A percentile compares a stretch with the other conserved stretches of the same genome.
Evolutionary conservation across 768 basidiomycete species (phyloP).

Genomic region (Phanerochaete sordida): DNA sequence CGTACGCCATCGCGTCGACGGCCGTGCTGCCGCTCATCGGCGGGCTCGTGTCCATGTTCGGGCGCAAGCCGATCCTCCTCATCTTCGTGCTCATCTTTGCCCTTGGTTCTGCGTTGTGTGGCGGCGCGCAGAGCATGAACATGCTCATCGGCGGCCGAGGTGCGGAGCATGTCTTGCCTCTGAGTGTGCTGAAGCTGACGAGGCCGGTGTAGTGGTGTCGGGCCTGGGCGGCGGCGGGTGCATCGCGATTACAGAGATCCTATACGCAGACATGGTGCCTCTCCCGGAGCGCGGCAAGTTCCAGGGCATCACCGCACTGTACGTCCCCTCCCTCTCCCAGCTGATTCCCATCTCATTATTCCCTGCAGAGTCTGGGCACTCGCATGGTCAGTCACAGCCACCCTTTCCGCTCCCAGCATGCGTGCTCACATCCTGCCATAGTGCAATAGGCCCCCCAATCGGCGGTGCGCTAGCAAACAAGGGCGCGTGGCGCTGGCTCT

Average conservation of each 20-base stretch:
- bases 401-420: too few relatives aligned
- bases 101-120: conserved; percentile 41
- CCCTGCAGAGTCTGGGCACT: too few relatives aligned
- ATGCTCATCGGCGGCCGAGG: conserved; percentile 40
- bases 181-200: neutral
- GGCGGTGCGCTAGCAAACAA: conserved; percentile 20
- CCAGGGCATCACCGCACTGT: too few relatives aligned
- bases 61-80: conserved; percentile 32
- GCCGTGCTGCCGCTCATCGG: conserved; percentile 39
- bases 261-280: conserved; percentile 36
- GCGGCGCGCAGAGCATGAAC: conserved; percentile 36
- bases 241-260: conserved; percentile 26
- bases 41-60: conserved; percentile 36
- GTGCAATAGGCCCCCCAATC: conserved; percentile 19
- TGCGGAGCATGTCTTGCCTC: neutral
- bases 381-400: too few relatives aligned
- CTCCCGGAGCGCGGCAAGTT: conserved; percentile 33
- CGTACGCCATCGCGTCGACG: conserved; percentile 40
- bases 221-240: conserved; percentile 31
- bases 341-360: too few relatives aligned
- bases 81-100: conserved; percentile 32
- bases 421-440: too few relatives aligned
- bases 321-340: too few relatives aligned
- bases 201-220: conserved; percentile 27
- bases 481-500: conserved; percentile 29